These are phyloP conservation scores for Nosema muscidifuracis DNA, from an alignment of 371 early-diverging fungal genomes.

Conservation along the genomic window DNA sequence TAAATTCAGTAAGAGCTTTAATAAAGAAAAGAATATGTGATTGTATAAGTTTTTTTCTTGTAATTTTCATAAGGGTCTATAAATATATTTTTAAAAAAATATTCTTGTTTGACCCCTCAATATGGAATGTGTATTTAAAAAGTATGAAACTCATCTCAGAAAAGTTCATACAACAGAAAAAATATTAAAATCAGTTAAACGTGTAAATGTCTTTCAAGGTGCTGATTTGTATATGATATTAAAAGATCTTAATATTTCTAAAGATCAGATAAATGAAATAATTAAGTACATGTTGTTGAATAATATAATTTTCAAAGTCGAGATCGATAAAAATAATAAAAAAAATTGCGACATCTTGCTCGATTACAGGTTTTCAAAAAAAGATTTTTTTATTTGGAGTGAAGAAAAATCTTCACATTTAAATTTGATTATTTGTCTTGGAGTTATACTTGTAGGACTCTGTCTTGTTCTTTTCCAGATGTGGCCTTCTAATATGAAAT, in stretches of 20 bases:
- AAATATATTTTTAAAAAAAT: too few species aligned
- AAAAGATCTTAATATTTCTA: conserved; percentile 14
- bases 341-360: conserved; percentile 42
- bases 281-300: conserved; percentile 48
- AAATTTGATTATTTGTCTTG: conserved; percentile 69
- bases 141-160: conserved; percentile 38
- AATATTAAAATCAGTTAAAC: conserved; percentile 48
- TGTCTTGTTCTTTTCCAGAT: conserved; percentile 91
- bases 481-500: conserved; percentile 77
- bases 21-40: not conserved
- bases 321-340: conserved; percentile 26
- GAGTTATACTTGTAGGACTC: conserved; percentile 70
- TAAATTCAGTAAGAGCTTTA: not conserved
- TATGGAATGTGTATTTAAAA: conserved; percentile 11
- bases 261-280: conserved; percentile 28
- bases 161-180: conserved; percentile 45
- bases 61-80: too few species aligned
- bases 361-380: conserved; percentile 43
- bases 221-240: conserved; percentile 41
- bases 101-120: too few species aligned
- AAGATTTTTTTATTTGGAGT: conserved; percentile 80
- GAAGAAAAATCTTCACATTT: conserved; percentile 76
- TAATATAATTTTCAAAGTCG: conserved; percentile 48
- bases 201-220: conserved; percentile 54
- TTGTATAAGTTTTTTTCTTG: not conserved